Evolutionary conservation across 2,329 filamentous ascomycete species (phyloP).

Genomic region (Metarhizium guizhouense): DNA sequence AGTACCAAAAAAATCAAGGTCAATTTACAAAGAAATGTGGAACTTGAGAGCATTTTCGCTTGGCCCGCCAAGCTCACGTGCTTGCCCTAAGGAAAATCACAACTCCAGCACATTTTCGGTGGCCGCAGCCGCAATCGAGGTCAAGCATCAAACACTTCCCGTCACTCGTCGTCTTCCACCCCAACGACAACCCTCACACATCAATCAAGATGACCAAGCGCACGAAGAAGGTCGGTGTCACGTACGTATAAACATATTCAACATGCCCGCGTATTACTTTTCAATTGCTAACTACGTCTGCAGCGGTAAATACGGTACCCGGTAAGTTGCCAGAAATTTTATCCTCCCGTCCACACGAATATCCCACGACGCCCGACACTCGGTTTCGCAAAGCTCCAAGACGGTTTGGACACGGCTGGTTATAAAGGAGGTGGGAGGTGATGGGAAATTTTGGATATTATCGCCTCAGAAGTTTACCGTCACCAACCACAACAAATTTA

Average conservation of each 20-base stretch:
- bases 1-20: background rate
- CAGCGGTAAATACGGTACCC: conserved; percentile 85
- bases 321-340: conserved; percentile 47
- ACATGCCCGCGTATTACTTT: conserved; percentile 2
- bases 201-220: conserved; percentile 81
- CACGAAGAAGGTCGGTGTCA: conserved; percentile 97
- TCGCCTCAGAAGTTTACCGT: background rate
- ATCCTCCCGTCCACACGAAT: background rate
- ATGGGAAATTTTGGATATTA: background rate
- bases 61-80: conserved; percentile 25
- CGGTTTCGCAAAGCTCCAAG: background rate
- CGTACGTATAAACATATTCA: conserved; percentile 32
- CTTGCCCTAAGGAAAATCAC: conserved; percentile 34
- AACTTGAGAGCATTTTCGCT: conserved; percentile 10
- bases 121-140: conserved; percentile 19
- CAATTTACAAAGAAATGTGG: background rate
- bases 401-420: background rate
- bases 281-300: conserved; percentile 19
- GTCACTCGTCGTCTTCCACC: conserved; percentile 23
- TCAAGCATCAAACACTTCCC: conserved; percentile 21
- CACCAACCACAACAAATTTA: too few species aligned
- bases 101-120: conserved; percentile 27
- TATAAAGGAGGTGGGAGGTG: background rate
- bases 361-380: conserved; percentile 2
- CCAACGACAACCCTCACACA: conserved; percentile 26